These are phyloP conservation scores for Aotearoamyces nothofagi DNA, from an alignment of 2,329 filamentous ascomycete species.

Conservation along the genomic window DNA sequence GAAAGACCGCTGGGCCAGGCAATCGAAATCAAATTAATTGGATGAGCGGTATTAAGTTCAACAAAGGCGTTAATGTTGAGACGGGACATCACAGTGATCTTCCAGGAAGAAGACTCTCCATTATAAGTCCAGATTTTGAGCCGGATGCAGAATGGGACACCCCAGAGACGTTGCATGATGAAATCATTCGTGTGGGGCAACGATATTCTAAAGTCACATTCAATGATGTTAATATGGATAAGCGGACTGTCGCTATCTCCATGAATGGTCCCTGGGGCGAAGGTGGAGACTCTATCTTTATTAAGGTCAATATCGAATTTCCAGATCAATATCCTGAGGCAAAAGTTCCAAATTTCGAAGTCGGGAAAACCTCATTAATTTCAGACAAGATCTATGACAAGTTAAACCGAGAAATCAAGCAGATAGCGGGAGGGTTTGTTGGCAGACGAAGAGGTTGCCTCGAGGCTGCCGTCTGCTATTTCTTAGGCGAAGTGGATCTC, in stretches of 20 bases:
- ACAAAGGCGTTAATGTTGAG: constrained; percentile 15
- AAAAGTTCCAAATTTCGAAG: constrained; percentile 39
- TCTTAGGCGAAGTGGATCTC: constrained; percentile 47
- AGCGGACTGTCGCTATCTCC: constrained; percentile 40
- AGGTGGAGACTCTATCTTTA: constrained; percentile 39
- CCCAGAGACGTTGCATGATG: constrained; percentile 44
- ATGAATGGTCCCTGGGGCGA: constrained; percentile 49
- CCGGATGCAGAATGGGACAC: constrained; percentile 36
- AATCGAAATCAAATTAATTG: constrained; percentile 46
- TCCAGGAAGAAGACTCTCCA: constrained; percentile 15
- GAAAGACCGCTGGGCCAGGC: constrained; percentile 15
- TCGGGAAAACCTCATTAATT: constrained; percentile 50
- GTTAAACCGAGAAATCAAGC: constrained; percentile 37
- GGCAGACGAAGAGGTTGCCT: constrained; percentile 45
- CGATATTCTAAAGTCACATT: constrained; percentile 49
- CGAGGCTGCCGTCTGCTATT: constrained; percentile 44
- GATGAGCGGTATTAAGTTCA: constrained; percentile 56
- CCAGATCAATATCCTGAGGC: constrained; percentile 41
- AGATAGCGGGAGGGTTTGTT: constrained; percentile 39
- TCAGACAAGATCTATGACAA: constrained; percentile 35
- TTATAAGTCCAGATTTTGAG: constrained; percentile 17
- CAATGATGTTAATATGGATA: constrained; percentile 50
- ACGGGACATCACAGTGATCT: constrained; percentile 9
- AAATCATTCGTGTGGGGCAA: constrained; percentile 44
- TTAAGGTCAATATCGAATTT: constrained; percentile 45